Evolutionary conservation across 1,139 yeast genomes (phyloP).

Genomic region (Taiozyma sp.): DNA sequence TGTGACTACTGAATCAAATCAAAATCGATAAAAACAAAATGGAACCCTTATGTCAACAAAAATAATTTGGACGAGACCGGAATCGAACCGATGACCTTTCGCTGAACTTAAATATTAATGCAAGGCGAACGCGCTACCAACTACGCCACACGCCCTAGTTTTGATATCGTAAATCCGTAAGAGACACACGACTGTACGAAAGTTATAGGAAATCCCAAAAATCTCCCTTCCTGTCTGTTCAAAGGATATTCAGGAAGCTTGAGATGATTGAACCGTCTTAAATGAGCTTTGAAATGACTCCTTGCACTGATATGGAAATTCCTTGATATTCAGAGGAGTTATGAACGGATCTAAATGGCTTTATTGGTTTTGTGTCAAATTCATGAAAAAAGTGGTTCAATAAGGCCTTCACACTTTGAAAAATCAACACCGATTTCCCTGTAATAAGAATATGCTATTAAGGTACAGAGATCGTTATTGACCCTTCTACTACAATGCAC

Average conservation of each 20-base stretch:
- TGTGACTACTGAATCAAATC: too few relatives aligned
- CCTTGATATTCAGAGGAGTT: too few relatives aligned
- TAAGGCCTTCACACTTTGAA: background rate
- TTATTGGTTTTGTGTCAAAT: background rate
- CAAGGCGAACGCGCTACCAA: conserved; percentile 25
- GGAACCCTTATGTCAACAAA: background rate
- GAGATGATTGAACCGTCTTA: too few relatives aligned
- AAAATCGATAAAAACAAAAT: background rate
- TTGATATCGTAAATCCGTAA: background rate
- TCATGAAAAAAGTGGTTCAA: background rate
- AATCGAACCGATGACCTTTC: conserved; percentile 24
- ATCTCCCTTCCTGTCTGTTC: too few relatives aligned
- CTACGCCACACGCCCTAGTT: conserved; percentile 22
- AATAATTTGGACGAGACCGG: conserved; percentile 22
- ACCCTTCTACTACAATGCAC: background rate
- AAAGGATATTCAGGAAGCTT: too few relatives aligned
- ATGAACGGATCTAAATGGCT: background rate
- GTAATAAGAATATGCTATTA: too few relatives aligned
- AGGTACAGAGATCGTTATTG: too few relatives aligned
- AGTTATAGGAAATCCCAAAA: too few relatives aligned
- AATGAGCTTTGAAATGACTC: too few relatives aligned
- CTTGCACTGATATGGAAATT: too few relatives aligned
- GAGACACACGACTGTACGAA: too few relatives aligned
- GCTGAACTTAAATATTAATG: conserved; percentile 9
- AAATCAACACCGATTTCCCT: background rate